Percentiles rank a stretch among this genome's conserved stretches.
phyloP scores from a whole-genome alignment of 805 yeast genomes.

The Pichia manshurica region DNA sequence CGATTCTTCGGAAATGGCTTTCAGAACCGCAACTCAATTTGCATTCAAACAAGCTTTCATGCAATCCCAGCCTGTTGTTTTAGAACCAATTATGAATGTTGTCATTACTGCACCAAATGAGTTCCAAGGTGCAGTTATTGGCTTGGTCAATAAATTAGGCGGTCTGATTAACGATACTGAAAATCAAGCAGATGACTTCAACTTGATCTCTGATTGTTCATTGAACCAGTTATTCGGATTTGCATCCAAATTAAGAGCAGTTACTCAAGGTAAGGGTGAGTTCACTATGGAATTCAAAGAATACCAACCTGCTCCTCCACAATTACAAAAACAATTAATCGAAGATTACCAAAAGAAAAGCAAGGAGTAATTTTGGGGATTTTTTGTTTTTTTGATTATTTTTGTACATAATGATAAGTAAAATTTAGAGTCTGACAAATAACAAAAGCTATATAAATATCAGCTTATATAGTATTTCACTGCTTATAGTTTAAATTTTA shows the following conservation, averaged over 20 bases:
- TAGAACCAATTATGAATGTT: conserved; percentile 96
- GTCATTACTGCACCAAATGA: conserved; percentile 92
- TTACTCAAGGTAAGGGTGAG: conserved; percentile 98
- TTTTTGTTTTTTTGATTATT: neutral
- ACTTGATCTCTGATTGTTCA: conserved; percentile 92
- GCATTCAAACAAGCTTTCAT: conserved; percentile 91
- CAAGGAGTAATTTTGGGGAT: conserved; percentile 6
- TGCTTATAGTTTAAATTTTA: conserved; percentile 1
- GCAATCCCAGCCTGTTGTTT: conserved; percentile 75
- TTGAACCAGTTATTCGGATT: conserved; percentile 94
- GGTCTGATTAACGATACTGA: conserved; percentile 94
- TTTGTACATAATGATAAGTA: conserved; percentile 5
- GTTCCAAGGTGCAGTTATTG: conserved; percentile 91
- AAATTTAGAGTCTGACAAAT: no score
- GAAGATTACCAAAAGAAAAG: conserved; percentile 70
- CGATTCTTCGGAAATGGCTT: conserved; percentile 93
- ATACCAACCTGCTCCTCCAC: conserved; percentile 86
- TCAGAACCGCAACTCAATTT: conserved; percentile 83
- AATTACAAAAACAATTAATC: conserved; percentile 82
- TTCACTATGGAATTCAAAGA: conserved; percentile 91
- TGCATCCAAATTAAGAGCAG: conserved; percentile 90
- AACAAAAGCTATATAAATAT: neutral
- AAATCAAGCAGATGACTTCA: conserved; percentile 90
- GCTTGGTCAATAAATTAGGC: conserved; percentile 82
- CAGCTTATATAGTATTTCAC: neutral